A percentile compares a stretch with the other conserved stretches of the same genome.
Conservation (phyloP, 179 eudicot genomes). For the Spinacia oleracea region DNA sequence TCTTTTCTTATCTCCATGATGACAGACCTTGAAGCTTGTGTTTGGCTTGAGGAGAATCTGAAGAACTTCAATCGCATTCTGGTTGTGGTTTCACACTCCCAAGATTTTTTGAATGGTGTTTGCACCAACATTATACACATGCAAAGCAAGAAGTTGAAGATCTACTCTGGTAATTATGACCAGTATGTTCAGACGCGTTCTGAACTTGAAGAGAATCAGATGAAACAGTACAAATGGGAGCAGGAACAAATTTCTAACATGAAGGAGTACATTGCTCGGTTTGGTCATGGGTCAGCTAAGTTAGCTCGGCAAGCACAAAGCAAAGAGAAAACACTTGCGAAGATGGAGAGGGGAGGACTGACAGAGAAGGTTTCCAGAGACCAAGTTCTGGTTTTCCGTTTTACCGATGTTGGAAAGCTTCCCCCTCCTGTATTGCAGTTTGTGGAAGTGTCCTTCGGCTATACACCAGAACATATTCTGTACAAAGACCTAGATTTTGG, state of each 20-base stretch:
- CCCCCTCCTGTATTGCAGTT: constrained; percentile 97
- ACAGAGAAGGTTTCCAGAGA: constrained; percentile 84
- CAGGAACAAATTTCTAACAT: constrained; percentile 92
- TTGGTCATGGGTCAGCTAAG: constrained; percentile 97
- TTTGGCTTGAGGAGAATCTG: constrained; percentile 89
- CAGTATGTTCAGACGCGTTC: constrained; percentile 89
- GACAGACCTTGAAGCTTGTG: constrained; percentile 96
- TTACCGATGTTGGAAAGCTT: constrained; percentile 85
- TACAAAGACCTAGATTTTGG: constrained; percentile 87
- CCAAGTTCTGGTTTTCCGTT: constrained; percentile 66
- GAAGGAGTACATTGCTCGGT: constrained; percentile 97
- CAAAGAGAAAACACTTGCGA: constrained; percentile 92
- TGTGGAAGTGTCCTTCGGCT: constrained; percentile 85
- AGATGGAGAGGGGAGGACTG: constrained; percentile 97
- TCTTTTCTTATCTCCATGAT: not conserved
- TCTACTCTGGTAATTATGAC: constrained; percentile 80
- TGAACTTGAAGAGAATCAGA: constrained; percentile 93
- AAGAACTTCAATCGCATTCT: constrained; percentile 87
- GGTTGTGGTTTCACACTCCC: constrained; percentile 94
- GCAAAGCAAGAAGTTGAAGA: constrained; percentile 78
- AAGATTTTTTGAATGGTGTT: constrained; percentile 91
- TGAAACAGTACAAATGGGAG: constrained; percentile 99
- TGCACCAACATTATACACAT: constrained; percentile 96
- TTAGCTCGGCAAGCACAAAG: constrained; percentile 98
- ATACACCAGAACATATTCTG: constrained; percentile 79